These are phyloP conservation scores for Metschnikowia hibisci DNA, from an alignment of 805 yeast genomes.

Conservation along the genomic window DNA sequence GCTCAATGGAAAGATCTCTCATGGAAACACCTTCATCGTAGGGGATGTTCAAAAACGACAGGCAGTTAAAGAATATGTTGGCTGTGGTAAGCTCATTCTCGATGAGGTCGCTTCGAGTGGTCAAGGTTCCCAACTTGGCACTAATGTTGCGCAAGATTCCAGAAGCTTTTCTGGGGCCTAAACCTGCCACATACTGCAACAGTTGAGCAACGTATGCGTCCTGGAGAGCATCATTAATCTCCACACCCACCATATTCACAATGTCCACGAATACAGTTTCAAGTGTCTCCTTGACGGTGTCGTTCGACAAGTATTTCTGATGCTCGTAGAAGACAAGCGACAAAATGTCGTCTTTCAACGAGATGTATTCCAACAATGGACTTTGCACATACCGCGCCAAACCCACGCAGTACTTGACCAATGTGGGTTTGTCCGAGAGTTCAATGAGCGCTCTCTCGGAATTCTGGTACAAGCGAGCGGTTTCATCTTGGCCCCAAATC, in stretches of 20 bases:
- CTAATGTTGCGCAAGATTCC: conserved; percentile 82
- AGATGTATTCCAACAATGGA: conserved; percentile 87
- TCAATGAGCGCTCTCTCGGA: conserved; percentile 73
- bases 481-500: conserved; percentile 87
- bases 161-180: conserved; percentile 93
- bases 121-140: conserved; percentile 51
- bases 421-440: conserved; percentile 77
- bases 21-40: conserved; percentile 52
- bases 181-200: conserved; percentile 79
- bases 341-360: conserved; percentile 69
- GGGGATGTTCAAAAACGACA: conserved; percentile 82
- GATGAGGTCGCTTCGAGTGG: conserved; percentile 75
- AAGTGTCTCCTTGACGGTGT: conserved; percentile 58
- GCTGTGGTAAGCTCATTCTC: conserved; percentile 76
- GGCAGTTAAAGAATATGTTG: conserved; percentile 83
- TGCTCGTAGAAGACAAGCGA: conserved; percentile 66
- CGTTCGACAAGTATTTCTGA: conserved; percentile 68
- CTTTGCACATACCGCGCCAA: conserved; percentile 89
- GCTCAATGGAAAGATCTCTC: conserved; percentile 65
- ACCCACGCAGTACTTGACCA: conserved; percentile 81
- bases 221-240: conserved; percentile 83
- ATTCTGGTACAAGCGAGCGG: conserved; percentile 82
- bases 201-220: conserved; percentile 66
- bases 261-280: conserved; percentile 86
- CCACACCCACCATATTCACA: conserved; percentile 88